phyloP scores from a whole-genome alignment of 345 rosid genomes.

The Heritiera fomes region DNA sequence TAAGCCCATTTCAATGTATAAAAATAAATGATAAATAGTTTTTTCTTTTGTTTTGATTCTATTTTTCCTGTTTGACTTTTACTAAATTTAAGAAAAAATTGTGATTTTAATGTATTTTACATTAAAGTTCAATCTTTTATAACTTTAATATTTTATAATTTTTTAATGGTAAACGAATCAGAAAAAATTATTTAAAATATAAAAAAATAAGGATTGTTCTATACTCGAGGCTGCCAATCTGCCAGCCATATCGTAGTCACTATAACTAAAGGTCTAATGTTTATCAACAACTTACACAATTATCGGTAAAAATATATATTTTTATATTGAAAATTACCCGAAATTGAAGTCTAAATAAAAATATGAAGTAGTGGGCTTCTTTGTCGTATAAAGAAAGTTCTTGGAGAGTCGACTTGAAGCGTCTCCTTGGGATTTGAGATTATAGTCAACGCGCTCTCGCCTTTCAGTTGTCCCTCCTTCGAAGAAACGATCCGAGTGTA shows the following conservation, averaged over 20 bases:
- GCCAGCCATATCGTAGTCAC: too few relatives aligned
- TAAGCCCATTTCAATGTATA: too few relatives aligned
- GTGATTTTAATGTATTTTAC: not conserved
- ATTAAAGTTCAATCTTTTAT: not conserved
- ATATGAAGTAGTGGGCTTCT: not conserved
- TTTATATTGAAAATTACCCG: too few relatives aligned
- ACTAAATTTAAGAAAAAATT: too few relatives aligned
- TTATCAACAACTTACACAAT: too few relatives aligned
- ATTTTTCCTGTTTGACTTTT: too few relatives aligned
- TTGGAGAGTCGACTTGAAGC: not conserved
- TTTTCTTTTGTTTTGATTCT: too few relatives aligned
- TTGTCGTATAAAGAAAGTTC: not conserved
- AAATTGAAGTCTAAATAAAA: not conserved
- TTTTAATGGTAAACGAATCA: not conserved
- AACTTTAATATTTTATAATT: not conserved
- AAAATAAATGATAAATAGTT: too few relatives aligned
- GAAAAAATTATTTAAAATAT: too few relatives aligned
- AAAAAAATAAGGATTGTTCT: not conserved
- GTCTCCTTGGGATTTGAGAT: not conserved
- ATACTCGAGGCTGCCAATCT: too few relatives aligned
- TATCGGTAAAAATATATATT: too few relatives aligned
- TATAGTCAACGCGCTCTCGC: not conserved
- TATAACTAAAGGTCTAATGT: too few relatives aligned
- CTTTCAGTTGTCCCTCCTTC: not conserved
- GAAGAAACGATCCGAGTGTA: not conserved